These are phyloP conservation scores for Diaporthe ilicicola DNA, from an alignment of 2,329 filamentous ascomycete genomes.

Conservation along the genomic window DNA sequence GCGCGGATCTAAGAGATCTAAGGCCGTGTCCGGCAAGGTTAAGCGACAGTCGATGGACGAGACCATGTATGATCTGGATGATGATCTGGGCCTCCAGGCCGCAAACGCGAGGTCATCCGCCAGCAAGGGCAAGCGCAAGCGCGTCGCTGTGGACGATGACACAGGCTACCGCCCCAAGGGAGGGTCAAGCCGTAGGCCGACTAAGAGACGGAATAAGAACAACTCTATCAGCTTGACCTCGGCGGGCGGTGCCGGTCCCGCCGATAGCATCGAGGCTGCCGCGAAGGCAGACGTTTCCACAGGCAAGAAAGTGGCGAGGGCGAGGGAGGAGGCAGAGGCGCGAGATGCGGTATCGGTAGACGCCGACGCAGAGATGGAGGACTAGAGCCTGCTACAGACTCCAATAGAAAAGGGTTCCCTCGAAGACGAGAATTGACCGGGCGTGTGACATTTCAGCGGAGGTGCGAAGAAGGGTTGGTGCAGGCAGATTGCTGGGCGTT, in stretches of 20 bases:
- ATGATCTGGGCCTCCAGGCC: conserved; percentile 36
- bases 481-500: neutral
- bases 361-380: conserved; percentile 17
- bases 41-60: conserved; percentile 34
- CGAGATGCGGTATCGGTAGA: conserved; percentile 8
- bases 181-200: conserved; percentile 60
- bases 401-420: neutral
- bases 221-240: conserved; percentile 16
- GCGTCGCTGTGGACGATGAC: conserved; percentile 59
- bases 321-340: conserved; percentile 2
- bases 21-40: conserved; percentile 25
- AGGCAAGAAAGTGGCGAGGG: conserved; percentile 19
- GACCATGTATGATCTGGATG: conserved; percentile 28
- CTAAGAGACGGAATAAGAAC: conserved; percentile 68
- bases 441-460: neutral
- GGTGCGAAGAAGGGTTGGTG: neutral
- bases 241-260: conserved; percentile 22
- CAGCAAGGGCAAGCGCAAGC: conserved; percentile 63
- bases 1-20: conserved; percentile 31
- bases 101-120: conserved; percentile 31
- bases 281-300: neutral
- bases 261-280: conserved; percentile 43
- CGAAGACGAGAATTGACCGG: neutral
- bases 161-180: conserved; percentile 67
- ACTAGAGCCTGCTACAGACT: neutral